Percentiles rank a stretch among this genome's conserved stretches.
These are phyloP conservation scores for Moesziomyces sp. DNA, from an alignment of 1,284 basidiomycete genomes.

Conservation along the genomic window DNA sequence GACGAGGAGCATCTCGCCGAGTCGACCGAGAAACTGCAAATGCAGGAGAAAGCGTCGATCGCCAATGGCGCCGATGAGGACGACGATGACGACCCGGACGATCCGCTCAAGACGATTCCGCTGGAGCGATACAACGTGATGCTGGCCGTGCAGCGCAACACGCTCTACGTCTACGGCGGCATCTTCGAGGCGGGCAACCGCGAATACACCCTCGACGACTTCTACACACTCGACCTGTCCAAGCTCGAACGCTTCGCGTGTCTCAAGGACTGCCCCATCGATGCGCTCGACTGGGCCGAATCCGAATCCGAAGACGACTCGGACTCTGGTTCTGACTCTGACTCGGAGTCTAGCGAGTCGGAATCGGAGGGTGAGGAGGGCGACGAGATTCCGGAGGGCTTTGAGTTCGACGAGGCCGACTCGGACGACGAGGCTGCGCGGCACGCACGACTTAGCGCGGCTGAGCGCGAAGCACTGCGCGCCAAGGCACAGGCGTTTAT, in stretches of 20 bases:
- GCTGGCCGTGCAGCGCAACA: conserved; percentile 86
- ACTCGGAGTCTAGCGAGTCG: conserved; percentile 34
- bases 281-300: conserved; percentile 65
- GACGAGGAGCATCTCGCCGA: conserved; percentile 36
- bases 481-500: conserved; percentile 78
- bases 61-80: conserved; percentile 60
- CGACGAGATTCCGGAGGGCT: conserved; percentile 53
- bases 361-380: conserved; percentile 51
- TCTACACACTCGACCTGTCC: conserved; percentile 65
- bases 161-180: conserved; percentile 68
- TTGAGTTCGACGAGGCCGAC: conserved; percentile 46
- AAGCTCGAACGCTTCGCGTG: conserved; percentile 65
- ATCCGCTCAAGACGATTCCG: conserved; percentile 78
- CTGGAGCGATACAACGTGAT: conserved; percentile 89
- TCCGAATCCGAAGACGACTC: conserved; percentile 56
- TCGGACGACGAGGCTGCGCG: conserved; percentile 35
- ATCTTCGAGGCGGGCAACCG: conserved; percentile 64
- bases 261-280: conserved; percentile 64
- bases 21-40: conserved; percentile 27
- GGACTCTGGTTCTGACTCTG: conserved; percentile 29
- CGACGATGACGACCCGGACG: conserved; percentile 73
- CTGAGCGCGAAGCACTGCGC: conserved; percentile 72
- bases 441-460: conserved; percentile 33
- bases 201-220: conserved; percentile 67
- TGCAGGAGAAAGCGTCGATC: conserved; percentile 14